Base-by-base conservation (phyloP, 75 land plant species). In the Selaginella tamariscina region DNA sequence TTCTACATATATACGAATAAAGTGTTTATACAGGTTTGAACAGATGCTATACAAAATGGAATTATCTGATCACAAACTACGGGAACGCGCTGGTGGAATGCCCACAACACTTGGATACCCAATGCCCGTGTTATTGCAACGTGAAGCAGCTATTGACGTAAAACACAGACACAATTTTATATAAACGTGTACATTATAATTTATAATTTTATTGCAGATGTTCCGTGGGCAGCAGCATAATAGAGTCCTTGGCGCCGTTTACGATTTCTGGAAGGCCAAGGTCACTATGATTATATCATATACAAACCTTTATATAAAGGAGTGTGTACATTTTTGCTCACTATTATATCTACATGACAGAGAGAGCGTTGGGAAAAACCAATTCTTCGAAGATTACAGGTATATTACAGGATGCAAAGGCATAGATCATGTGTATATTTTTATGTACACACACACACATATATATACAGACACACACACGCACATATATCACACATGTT, bases 321-420 rank as follows among this genome's bases (percentile, higher is more conserved):
- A n/a, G n/a, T n/a, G 2, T 54, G 33, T 26, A 20, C 28, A n/a
- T 32, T 59, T 59, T 59, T 23, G 8, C 5, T 59, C 27, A 21
- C 62, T 59, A 2, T 8, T 59, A 21, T 23, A 59, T 59, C 23
- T 5, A 8, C 2, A 59, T 59, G 62, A n/a, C 89, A 93, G 98
- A 79, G 98, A 54, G 98, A 86, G 56, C 69, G 80, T 33, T 93
- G 98, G 94, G 85, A 84, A 70, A 93, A 93, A 65, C 98, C 98
- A 68, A 71, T 89, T 66, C 76, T 93, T 56, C 94, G 95, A 29
- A 82, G 95, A 21, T 82, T 93, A 68, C 98, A 93, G 90, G 98
- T 89, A 68, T 69, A 68, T 72, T 54, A n/a, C n/a, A n/a, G n/a
- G n/a, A n/a, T n/a, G n/a, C n/a, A n/a, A n/a, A n/a, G n/a, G n/a